Evolutionary conservation across 2,329 filamentous ascomycete species (phyloP).

Genomic region (Colletotrichum costaricense): DNA sequence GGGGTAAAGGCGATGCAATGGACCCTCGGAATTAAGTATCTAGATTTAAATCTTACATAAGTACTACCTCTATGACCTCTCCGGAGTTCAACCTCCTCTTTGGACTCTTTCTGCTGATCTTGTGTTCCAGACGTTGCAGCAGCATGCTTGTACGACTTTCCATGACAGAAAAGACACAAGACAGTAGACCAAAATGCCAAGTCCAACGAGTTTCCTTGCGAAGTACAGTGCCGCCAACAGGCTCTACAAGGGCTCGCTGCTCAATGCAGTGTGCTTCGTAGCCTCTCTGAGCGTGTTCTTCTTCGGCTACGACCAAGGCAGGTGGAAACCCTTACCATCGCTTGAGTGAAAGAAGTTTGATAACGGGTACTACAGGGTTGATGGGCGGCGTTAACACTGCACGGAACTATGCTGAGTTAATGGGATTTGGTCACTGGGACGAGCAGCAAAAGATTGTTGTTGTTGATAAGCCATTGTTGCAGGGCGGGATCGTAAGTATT

Average conservation of each 20-base stretch:
- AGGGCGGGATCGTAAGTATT: conserved; percentile 68
- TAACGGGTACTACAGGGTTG: conserved; percentile 45
- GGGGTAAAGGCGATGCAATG: neutral
- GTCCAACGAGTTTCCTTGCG: neutral
- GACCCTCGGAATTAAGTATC: neutral
- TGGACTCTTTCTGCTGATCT: neutral
- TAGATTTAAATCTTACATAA: neutral
- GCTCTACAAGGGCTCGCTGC: conserved; percentile 65
- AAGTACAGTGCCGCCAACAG: conserved; percentile 56
- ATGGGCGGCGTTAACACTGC: conserved; percentile 76
- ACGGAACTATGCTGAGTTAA: conserved; percentile 71
- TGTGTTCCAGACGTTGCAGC: neutral
- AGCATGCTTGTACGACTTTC: no score
- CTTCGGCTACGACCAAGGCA: conserved; percentile 65
- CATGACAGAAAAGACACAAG: neutral
- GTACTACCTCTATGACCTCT: neutral
- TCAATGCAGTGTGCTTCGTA: conserved; percentile 71
- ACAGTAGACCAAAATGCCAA: neutral
- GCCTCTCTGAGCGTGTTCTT: conserved; percentile 76
- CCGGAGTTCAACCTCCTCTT: no score
- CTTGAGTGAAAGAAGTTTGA: no score
- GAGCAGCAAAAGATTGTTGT: conserved; percentile 59
- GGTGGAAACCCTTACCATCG: no score
- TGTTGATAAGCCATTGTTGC: conserved; percentile 62
- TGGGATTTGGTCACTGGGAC: conserved; percentile 72